Conservation (phyloP, 1,284 basidiomycete genomes). For the Malassezia yamatoensis region DNA sequence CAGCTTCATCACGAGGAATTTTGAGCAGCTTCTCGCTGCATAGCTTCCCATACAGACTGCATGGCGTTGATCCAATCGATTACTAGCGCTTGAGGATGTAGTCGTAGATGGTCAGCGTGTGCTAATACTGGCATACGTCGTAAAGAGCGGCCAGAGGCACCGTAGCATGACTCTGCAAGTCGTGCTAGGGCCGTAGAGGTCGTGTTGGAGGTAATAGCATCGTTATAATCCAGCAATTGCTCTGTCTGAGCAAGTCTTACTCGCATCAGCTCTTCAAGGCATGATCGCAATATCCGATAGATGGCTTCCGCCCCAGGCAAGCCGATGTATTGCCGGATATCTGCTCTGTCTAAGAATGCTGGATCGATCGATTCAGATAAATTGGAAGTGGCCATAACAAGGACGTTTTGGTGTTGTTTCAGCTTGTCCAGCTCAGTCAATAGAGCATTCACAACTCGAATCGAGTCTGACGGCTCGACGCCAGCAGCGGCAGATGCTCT, state of each 20-base stretch:
- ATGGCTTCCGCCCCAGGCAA: slow-evolving; percentile 78
- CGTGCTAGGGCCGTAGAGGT: slow-evolving; percentile 52
- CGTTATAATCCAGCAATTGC: not conserved
- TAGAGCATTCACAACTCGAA: slow-evolving; percentile 91
- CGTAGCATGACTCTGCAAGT: slow-evolving; percentile 64
- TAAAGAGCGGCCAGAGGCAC: slow-evolving; percentile 80
- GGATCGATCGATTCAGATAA: slow-evolving; percentile 85
- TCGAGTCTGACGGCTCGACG: slow-evolving; percentile 87
- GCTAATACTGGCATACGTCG: slow-evolving; percentile 82
- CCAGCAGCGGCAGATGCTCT: slow-evolving; percentile 85
- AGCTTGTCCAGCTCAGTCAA: slow-evolving; percentile 94
- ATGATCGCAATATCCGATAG: slow-evolving; percentile 82
- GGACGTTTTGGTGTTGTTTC: slow-evolving; percentile 78
- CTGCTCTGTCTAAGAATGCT: slow-evolving; percentile 91
- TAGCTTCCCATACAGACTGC: not conserved
- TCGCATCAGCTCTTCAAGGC: slow-evolving; percentile 66
- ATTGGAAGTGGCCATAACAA: slow-evolving; percentile 95
- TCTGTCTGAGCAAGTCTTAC: slow-evolving; percentile 58
- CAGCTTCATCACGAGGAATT: not conserved
- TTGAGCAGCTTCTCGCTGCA: not conserved
- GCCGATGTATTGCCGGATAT: slow-evolving; percentile 89
- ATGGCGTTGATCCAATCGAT: slow-evolving; percentile 11
- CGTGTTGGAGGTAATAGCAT: not conserved
- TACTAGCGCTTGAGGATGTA: not conserved
- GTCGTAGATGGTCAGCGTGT: slow-evolving; percentile 59